Conservation (phyloP, 768 basidiomycete genomes). For the Exidia glandulosa region DNA sequence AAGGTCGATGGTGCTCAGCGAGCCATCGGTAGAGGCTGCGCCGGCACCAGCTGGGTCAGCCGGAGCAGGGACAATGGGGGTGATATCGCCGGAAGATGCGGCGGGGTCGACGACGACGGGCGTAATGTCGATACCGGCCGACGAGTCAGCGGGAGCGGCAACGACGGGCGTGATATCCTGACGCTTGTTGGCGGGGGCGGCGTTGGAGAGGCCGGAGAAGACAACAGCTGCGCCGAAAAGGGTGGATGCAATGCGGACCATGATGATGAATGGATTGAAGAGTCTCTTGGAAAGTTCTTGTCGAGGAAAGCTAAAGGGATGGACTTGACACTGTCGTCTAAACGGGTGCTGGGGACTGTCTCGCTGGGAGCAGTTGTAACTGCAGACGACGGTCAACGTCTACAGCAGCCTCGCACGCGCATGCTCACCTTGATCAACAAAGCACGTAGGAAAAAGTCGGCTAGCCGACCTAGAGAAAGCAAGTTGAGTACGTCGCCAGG, state of each 20-base stretch:
- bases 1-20: neutral
- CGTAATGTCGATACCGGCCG: neutral
- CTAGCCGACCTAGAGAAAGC: neutral
- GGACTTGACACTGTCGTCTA: neutral
- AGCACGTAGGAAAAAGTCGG: neutral
- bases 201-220: neutral
- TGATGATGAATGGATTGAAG: neutral
- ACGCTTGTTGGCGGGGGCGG: neutral
- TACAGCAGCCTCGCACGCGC: neutral
- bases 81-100: constrained; percentile 26
- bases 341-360: neutral
- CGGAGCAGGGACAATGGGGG: constrained; percentile 13
- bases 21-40: constrained; percentile 4
- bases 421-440: neutral
- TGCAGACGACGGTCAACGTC: neutral
- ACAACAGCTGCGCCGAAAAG: neutral
- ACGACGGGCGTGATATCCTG: constrained; percentile 8
- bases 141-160: constrained; percentile 27
- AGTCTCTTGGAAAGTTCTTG: neutral
- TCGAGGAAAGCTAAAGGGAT: neutral
- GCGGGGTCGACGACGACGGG: constrained; percentile 18
- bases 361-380: neutral
- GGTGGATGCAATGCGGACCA: neutral
- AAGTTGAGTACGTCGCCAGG: neutral
- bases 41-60: constrained; percentile 31